Base-by-base conservation (phyloP, 768 basidiomycete species). In the Gloeopeniophorella convolvens region DNA sequence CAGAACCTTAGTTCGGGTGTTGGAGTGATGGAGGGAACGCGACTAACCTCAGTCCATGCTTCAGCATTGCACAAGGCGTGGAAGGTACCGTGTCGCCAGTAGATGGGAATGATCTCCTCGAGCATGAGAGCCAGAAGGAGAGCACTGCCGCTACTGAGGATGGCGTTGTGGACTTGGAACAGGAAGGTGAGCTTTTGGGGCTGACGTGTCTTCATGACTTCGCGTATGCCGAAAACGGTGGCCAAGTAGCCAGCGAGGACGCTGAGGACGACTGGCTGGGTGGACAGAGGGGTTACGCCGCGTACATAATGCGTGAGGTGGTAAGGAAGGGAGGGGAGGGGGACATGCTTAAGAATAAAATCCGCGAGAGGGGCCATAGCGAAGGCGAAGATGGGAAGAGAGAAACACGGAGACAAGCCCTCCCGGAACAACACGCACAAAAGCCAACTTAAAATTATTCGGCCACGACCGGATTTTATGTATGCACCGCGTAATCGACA, bases 131-230 rank as follows among this genome's bases (percentile, higher is more conserved):
- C 73, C 33, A 99, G 80, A 24, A 99, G 74, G 34, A 97, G 68
- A n/a, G 76, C 72, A 54, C 90, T 94, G 28, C 93, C 94, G 40
- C 73, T 64, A 55, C 89, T 89, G 55, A 99, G 78, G 66, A 96
- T 69, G 54, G 91, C 71, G 67, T 99, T 99, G 72, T 99, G 96
- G 33, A 77, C 63, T 69, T 91, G 89, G 72, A 97, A 97, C 49
- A 91, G 76, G 50, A 75, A 67, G 54, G 83, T 89, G 62, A 96
- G 82, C 70, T 82, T 85, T 60, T 77, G 74, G 8, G 92, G 76
- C 60, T 77, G 71, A 42, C 76, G 74, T 65, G 78, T 78, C 75
- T 77, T 87, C 94, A 97, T 96, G 61, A 88, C 65, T 58, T 80
- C 82, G 64, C 83, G 82, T 30, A 86, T 77, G 56, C 86, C 80